Conservation (phyloP, 164 flowering plant species). For the Berberis vulgaris region DNA sequence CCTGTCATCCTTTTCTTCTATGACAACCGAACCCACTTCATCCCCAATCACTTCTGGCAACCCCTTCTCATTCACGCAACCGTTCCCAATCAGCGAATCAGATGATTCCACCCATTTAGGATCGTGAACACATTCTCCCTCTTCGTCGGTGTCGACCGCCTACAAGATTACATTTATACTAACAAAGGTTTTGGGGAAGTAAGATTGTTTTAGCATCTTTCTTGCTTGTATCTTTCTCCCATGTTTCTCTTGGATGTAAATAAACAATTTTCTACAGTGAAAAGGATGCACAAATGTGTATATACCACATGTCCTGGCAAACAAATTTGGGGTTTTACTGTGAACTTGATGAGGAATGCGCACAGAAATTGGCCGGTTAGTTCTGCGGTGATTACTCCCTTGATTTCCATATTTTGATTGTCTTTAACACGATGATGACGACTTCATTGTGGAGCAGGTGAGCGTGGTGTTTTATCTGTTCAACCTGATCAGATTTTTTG, state of each 20-base stretch:
- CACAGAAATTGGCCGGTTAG: slow-evolving; percentile 58
- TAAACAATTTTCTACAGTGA: slow-evolving; percentile 34
- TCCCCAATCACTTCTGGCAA: slow-evolving; percentile 17
- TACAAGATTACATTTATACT: slow-evolving; percentile 30
- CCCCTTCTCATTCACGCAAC: slow-evolving; percentile 32
- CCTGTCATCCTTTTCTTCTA: slow-evolving; percentile 4
- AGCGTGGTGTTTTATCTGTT: slow-evolving; percentile 81
- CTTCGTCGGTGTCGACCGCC: slow-evolving; percentile 16
- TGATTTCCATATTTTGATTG: not conserved
- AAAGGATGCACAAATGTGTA: slow-evolving; percentile 88
- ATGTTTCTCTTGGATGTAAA: not conserved
- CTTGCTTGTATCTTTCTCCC: not conserved
- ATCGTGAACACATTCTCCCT: slow-evolving; percentile 25
- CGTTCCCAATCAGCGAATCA: slow-evolving; percentile 29
- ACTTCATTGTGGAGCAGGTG: slow-evolving; percentile 34
- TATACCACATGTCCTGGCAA: slow-evolving; percentile 81
- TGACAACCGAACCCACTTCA: slow-evolving; percentile 13
- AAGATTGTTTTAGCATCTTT: slow-evolving; percentile 19
- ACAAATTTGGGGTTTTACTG: slow-evolving; percentile 81
- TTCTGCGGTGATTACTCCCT: not conserved
- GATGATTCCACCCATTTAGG: slow-evolving; percentile 17
- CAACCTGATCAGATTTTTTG: slow-evolving; percentile 50
- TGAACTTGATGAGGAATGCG: slow-evolving; percentile 75
- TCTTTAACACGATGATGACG: not conserved
- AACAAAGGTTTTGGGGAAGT: slow-evolving; percentile 79